phyloP scores from a whole-genome alignment of 306 rosid species.

The Dalbergia oliveri region DNA sequence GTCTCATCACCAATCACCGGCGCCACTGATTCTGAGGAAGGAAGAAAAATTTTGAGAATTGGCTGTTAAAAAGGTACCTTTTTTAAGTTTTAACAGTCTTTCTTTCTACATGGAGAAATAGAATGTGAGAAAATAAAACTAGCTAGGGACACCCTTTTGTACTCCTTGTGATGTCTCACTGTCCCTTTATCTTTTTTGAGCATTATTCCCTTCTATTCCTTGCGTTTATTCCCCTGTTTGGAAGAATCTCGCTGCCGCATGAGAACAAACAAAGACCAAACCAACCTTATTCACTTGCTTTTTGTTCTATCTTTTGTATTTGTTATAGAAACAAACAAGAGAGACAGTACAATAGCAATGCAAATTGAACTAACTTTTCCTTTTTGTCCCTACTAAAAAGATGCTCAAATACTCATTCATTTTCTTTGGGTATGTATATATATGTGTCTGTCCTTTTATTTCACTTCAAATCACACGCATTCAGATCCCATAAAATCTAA shows the following conservation, averaged over 20 bases:
- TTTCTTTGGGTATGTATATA: background rate
- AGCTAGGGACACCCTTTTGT: conserved; percentile 41
- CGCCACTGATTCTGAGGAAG: conserved; percentile 36
- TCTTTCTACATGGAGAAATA: background rate
- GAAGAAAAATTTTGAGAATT: conserved; percentile 3
- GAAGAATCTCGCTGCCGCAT: background rate
- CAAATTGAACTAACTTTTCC: conserved; percentile 53
- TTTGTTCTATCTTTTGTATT: conserved; percentile 1
- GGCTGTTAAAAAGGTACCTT: background rate
- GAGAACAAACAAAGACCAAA: background rate
- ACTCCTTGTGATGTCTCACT: conserved; percentile 49
- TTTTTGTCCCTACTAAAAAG: conserved; percentile 45
- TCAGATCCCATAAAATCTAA: conserved; percentile 36
- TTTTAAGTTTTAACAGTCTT: background rate
- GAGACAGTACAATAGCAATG: conserved; percentile 18
- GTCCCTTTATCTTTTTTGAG: conserved; percentile 41
- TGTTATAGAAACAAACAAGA: background rate
- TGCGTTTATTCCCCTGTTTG: conserved; percentile 2
- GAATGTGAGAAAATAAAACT: background rate
- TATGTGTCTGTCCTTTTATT: background rate
- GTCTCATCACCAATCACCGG: background rate
- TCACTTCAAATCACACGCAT: conserved; percentile 52
- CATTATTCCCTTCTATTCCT: conserved; percentile 43
- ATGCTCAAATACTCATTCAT: conserved; percentile 24
- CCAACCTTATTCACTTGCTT: background rate